Percentiles rank a stretch among this genome's conserved stretches.
Evolutionary conservation across 2,329 filamentous ascomycete species (phyloP).

Genomic region (Leptographium lundbergii): DNA sequence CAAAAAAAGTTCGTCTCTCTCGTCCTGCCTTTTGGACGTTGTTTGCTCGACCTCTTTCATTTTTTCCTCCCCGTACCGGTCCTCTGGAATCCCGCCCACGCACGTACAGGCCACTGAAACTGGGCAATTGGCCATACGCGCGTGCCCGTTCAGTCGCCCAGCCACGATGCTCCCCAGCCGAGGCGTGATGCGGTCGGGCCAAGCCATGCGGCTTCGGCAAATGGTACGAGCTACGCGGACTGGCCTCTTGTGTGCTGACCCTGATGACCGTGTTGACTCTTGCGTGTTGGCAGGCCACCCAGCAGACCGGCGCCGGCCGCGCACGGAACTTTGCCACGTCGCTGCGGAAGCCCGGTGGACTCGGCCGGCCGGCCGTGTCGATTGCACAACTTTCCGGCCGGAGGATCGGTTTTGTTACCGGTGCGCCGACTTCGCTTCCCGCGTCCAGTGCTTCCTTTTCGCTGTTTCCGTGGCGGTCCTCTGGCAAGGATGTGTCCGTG

Average conservation of each 20-base stretch:
- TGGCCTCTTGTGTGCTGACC: neutral
- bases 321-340: slow-evolving; percentile 17
- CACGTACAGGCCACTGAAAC: neutral
- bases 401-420: neutral
- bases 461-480: slow-evolving; percentile 8
- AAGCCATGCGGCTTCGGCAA: slow-evolving; percentile 27
- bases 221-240: slow-evolving; percentile 16
- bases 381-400: neutral
- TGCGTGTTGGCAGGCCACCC: neutral
- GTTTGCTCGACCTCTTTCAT: neutral
- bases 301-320: neutral
- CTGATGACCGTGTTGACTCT: neutral
- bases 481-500: neutral
- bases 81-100: neutral
- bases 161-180: slow-evolving; percentile 39
- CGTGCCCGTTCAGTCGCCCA: neutral
- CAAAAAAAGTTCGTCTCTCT: neutral
- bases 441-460: slow-evolving; percentile 11
- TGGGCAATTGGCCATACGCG: slow-evolving; percentile 1
- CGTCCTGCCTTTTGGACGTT: neutral
- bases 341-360: slow-evolving; percentile 9
- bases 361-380: neutral
- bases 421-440: slow-evolving; percentile 9
- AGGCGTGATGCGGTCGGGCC: slow-evolving; percentile 34
- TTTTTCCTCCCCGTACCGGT: neutral